Base-by-base conservation (phyloP, 108 stramenopile species). In the Fragilaria crotonensis region DNA sequence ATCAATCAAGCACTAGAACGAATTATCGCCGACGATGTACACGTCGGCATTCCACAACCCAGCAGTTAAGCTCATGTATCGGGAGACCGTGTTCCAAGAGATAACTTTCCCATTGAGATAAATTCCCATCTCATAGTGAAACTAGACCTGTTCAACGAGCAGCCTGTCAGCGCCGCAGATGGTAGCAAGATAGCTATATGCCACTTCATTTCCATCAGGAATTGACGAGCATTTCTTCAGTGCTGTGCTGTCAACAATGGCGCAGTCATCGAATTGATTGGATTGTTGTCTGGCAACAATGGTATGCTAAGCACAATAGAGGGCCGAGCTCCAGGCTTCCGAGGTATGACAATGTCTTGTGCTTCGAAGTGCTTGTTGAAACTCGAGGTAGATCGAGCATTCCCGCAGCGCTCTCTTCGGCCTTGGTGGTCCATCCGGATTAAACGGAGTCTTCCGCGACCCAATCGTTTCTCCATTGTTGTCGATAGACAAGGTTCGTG, bases 281-380 rank as follows among this genome's bases (percentile, higher is more conserved):
- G 72, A 59, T 27, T 79, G 63, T 41, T 54, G 54, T 19, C 69
- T 25, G 9, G 78, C 72, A 58, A 84, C 67, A 30, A 87, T 51
- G 21, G 71, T 70, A 63, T 87, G 76, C 60, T 84, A 82, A 0
- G 80, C 82, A 62, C 67, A 81, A 11, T 73, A 66, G 11, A 87
- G 70, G 0, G 83, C 86, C 29, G 72, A 65, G 51, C 84, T 81
- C 7, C 81, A 50, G 17, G 72, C 52, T 22, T 68, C 67, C 27
- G 54, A 32, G 3, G 19, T 3, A 33, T 19, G 54, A 56, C 23
- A 44, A 44, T 44, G 25, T 22, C 1, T 22, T 26, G 3, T 23
- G n/a, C 51, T 25, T 52, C 51, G 2, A 22, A 27, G 51, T 25
- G 51, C 2, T n/a, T n/a, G 18, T 26, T 2, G 18, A 18, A 18